These are phyloP conservation scores for Neopestalotiopsis sp. DNA, from an alignment of 2,329 filamentous ascomycete genomes.

Conservation along the genomic window DNA sequence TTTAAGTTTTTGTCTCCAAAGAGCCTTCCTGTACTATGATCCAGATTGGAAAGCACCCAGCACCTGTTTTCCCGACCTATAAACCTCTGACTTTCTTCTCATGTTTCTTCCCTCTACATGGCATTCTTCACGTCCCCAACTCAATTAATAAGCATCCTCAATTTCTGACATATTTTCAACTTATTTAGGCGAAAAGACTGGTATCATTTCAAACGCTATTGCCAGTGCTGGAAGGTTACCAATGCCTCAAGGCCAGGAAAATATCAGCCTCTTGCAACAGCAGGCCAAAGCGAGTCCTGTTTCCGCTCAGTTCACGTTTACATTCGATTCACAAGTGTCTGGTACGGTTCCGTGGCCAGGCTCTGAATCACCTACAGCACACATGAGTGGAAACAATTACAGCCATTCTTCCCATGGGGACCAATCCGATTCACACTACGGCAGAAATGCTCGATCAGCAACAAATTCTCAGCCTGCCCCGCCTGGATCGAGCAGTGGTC, in stretches of 20 bases:
- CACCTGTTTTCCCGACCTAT: not conserved
- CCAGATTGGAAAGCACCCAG: not conserved
- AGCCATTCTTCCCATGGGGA: slow-evolving; percentile 26
- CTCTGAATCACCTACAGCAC: slow-evolving; percentile 41
- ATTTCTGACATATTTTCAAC: not conserved
- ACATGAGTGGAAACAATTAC: slow-evolving; percentile 36
- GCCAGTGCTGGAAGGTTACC: slow-evolving; percentile 81
- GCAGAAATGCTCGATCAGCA: slow-evolving; percentile 22
- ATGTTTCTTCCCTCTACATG: not conserved
- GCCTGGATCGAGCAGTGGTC: slow-evolving; percentile 23
- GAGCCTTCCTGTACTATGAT: not conserved
- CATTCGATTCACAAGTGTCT: slow-evolving; percentile 87
- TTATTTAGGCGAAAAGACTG: slow-evolving; percentile 55
- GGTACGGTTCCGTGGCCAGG: slow-evolving; percentile 80
- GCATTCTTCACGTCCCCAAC: not conserved
- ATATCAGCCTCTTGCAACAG: slow-evolving; percentile 78
- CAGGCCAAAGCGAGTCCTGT: slow-evolving; percentile 68
- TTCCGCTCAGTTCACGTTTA: slow-evolving; percentile 92
- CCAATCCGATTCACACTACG: slow-evolving; percentile 25
- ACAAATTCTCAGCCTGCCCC: slow-evolving; percentile 25
- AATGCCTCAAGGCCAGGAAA: slow-evolving; percentile 73
- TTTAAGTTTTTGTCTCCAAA: slow-evolving; percentile 4
- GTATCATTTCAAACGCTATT: slow-evolving; percentile 92
- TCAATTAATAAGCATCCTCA: not conserved
- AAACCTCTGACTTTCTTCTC: not conserved